Evolutionary conservation across 805 yeast species (phyloP).

Genomic region (Tetrapisispora namnaoensis): DNA sequence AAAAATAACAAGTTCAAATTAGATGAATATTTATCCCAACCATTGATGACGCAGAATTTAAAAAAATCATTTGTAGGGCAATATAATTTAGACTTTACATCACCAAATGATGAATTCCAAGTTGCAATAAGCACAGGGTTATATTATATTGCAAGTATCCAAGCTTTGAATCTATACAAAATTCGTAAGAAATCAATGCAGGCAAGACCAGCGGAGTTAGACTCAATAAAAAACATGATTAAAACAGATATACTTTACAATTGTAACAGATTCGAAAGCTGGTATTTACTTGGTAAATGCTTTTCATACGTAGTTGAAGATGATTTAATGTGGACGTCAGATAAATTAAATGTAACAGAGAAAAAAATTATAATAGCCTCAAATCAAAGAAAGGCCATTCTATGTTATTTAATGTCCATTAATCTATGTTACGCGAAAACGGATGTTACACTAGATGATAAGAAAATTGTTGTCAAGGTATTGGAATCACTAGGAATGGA

Average conservation of each 20-base stretch:
- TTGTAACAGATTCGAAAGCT: constrained; percentile 64
- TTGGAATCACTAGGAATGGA: constrained; percentile 19
- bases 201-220: constrained; percentile 73
- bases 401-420: constrained; percentile 65
- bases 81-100: constrained; percentile 21
- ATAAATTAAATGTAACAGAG: constrained; percentile 56
- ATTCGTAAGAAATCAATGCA: constrained; percentile 68
- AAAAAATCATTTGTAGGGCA: constrained; percentile 46
- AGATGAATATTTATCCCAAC: constrained; percentile 39
- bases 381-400: constrained; percentile 56
- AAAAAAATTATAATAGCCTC: constrained; percentile 51
- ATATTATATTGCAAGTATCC: constrained; percentile 33
- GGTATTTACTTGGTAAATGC: constrained; percentile 78
- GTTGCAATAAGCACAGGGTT: constrained; percentile 60
- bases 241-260: constrained; percentile 58
- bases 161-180: constrained; percentile 30
- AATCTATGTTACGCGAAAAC: constrained; percentile 4
- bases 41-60: constrained; percentile 37
- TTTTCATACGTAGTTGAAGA: constrained; percentile 75
- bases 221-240: constrained; percentile 57
- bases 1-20: constrained; percentile 38
- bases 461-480: constrained; percentile 9
- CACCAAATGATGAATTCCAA: constrained; percentile 28
- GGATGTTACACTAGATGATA: constrained; percentile 8
- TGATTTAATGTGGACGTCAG: constrained; percentile 87